Conservation (phyloP, 176 grass and related monocot species). For the Poa annua region DNA sequence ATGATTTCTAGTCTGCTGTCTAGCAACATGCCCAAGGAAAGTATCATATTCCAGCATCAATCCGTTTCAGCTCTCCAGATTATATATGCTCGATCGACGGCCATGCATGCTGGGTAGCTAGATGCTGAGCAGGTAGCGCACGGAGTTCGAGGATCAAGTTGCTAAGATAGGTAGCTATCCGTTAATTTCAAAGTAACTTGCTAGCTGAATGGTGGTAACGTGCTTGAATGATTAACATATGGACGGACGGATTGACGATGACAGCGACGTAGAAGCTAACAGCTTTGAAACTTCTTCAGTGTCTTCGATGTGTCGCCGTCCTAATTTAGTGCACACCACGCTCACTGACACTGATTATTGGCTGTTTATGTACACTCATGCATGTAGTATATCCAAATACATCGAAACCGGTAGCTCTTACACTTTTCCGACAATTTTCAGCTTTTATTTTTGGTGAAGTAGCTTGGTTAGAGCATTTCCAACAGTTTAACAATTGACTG, state of each 20-base stretch:
- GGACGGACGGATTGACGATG: not conserved
- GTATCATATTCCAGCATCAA: constrained; percentile 9
- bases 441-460: not conserved
- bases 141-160: not conserved
- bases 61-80: not conserved
- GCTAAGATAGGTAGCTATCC: not conserved
- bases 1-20: not conserved
- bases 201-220: not conserved
- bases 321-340: not conserved
- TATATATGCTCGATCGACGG: not conserved
- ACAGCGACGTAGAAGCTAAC: not conserved
- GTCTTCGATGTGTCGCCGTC: not conserved
- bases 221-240: not conserved
- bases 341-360: not conserved
- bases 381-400: not conserved
- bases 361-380: not conserved
- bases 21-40: not conserved
- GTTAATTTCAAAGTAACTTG: not conserved
- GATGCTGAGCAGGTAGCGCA: not conserved
- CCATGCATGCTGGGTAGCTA: not conserved
- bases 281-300: not conserved
- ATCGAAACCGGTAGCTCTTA: not conserved
- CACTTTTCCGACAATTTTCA: too few species aligned
- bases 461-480: not conserved
- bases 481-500: not conserved